A percentile compares a stretch with the other conserved stretches of the same genome.
phyloP scores from a whole-genome alignment of 2,329 filamentous ascomycete species.

The Mycocentrospora acerina region DNA sequence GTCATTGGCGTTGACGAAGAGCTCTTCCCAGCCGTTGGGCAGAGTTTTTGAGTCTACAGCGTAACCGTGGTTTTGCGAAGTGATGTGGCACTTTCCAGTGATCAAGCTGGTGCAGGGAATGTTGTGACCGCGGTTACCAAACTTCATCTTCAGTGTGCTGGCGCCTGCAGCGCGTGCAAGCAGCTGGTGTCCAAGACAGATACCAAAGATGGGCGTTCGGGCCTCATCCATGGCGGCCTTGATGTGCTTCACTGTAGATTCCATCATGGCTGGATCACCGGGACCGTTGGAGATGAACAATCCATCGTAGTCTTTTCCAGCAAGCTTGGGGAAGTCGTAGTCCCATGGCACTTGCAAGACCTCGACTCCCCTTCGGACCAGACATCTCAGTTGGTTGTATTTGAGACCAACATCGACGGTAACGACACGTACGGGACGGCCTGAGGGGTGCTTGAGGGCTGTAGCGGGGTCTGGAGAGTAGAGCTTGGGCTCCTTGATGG shows the following conservation, averaged over 20 bases:
- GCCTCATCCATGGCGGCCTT: constrained; percentile 73
- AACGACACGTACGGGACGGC: constrained; percentile 80
- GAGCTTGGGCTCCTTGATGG: constrained; percentile 80
- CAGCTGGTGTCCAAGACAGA: constrained; percentile 92
- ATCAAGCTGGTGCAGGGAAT: constrained; percentile 96
- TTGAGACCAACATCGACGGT: constrained; percentile 98
- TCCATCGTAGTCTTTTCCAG: constrained; percentile 85
- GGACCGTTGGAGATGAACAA: constrained; percentile 98
- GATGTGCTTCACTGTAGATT: constrained; percentile 78
- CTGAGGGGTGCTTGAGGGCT: constrained; percentile 82
- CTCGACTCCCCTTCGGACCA: constrained; percentile 87
- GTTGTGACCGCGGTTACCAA: constrained; percentile 97
- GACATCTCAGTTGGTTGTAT: constrained; percentile 94
- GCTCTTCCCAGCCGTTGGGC: constrained; percentile 79
- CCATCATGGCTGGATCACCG: constrained; percentile 87
- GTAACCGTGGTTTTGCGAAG: constrained; percentile 97
- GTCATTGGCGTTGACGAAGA: constrained; percentile 98
- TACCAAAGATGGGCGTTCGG: constrained; percentile 87
- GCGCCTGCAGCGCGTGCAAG: constrained; percentile 86
- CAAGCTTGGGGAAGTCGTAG: constrained; percentile 79
- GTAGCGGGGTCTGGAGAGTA: constrained; percentile 73
- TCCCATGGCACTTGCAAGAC: constrained; percentile 96
- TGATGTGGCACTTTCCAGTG: constrained; percentile 97
- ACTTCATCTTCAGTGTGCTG: constrained; percentile 93
- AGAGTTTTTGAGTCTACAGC: constrained; percentile 82